A percentile compares a stretch with the other conserved stretches of the same genome.
Conservation (phyloP, 441 rosid genomes). For the Eutrema salsugineum region DNA sequence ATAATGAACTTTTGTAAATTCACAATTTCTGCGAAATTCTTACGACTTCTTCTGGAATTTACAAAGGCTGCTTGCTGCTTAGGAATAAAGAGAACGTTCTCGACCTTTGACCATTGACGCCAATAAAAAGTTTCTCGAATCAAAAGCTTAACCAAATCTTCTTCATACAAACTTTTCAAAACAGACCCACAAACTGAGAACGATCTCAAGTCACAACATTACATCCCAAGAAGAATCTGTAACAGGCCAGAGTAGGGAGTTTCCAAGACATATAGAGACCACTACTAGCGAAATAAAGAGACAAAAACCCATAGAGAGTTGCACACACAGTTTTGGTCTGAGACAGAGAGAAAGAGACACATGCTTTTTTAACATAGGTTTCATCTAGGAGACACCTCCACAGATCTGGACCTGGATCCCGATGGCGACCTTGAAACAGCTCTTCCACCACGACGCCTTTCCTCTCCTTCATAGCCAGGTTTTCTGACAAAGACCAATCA, state of each 20-base stretch:
- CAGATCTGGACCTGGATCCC: constrained; percentile 81
- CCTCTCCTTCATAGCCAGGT: constrained; percentile 47
- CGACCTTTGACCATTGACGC: background rate
- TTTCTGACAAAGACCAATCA: constrained; percentile 39
- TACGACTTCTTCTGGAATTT: background rate
- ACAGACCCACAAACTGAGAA: background rate
- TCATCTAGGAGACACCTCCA: constrained; percentile 52
- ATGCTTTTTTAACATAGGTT: background rate
- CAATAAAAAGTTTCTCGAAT: background rate
- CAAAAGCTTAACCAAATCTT: constrained; percentile 5
- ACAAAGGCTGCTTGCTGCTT: background rate
- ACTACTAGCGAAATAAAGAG: background rate
- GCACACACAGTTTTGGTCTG: background rate
- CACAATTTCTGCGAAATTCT: background rate
- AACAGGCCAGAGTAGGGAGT: constrained; percentile 2
- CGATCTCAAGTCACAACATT: background rate
- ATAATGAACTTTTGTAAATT: background rate
- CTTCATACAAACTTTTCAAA: background rate
- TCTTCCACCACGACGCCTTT: constrained; percentile 41
- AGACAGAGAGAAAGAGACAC: background rate
- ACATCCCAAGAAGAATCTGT: background rate
- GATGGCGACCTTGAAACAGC: constrained; percentile 72
- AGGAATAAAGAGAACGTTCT: background rate
- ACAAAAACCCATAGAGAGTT: background rate
- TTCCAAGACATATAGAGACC: background rate